Evolutionary conservation across 164 flowering plant species (phyloP), one percentile per base, ranked within the genome.

Genomic region (Macadamia tetraphylla): DNA sequence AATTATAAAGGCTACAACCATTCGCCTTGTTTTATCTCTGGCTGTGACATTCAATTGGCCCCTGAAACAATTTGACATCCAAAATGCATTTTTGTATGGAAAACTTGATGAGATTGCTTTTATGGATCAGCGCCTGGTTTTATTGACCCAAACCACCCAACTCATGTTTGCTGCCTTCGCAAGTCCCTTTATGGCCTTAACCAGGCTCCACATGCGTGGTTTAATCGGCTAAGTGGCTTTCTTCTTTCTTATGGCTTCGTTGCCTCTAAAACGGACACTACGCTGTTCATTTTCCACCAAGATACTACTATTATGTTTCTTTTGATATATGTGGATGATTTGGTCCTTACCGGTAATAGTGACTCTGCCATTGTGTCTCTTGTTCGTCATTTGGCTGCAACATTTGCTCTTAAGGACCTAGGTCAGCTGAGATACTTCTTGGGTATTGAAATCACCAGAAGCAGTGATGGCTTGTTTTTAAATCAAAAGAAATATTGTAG

Each of bases 381-480:
- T 55, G 48, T 66, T 9, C 3, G 35, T 23, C 15, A 0, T 1
- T 53, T 66, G 13, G 53, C 44, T 0, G 0, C 30, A 1, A 29
- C 40, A 14, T 70, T 75, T 58, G 66, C 74, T 17, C 10, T 75
- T 7, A 75, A 75, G 31, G 77, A 70, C 57, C 63, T 70, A 6
- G 67, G 71, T 0, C 15, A 0, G 17, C 42, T 74, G 2, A 12
- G 40, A 2, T 65, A 57, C 48, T 70, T 70, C 65, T 62, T 74
- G 0, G 74, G 77, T 70, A 67, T 70, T 5, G 71, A 75, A 32
- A 70, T 67, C 55, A 2, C 60, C 64, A n/a, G 23, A 55, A 15
- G 35, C 29, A 8, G 49, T 23, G 23, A 68, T 61, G 70, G 75
- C 15, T 1, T 72, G 9, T 29, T 67, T 1, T 71, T 72, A 44